Evolutionary conservation across 768 basidiomycete genomes (phyloP), one percentile per base, ranked within the genome.

Genomic region (Leucocoprinus leucothites): DNA sequence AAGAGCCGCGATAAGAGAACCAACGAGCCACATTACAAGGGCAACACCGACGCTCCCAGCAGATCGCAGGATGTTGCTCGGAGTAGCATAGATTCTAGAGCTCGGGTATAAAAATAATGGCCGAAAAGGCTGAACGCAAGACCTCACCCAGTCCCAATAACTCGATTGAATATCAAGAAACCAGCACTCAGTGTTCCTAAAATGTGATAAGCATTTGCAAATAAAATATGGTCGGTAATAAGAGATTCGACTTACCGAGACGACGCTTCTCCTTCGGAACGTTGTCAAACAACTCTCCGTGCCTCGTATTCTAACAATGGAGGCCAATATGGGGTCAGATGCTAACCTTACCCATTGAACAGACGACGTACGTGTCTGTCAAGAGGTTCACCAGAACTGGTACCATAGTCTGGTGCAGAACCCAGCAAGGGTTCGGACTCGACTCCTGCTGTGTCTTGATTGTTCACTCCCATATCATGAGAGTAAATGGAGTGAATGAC

Each of bases 11-110:
- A 89, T 78, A 25, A 77, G 62, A 3, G 87, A 80, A 0, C 87
- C 88, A 5, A 87, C 62, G 16, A 88, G 68, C 88, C 88, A 90
- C 81, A 88, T 82, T 8, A 82, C 49, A 21, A 90, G 72, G 0
- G 84, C 75, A 42, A 87, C 77, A 1, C 86, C 87, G 1, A 88
- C 82, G 53, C 87, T 89, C 4, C 87, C 87, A 0, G 86, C 82
- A 0, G 84, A 73, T 36, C 75, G 80, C 18, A 89, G 71, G 71
- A 70, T 11, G 57, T 63, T 47, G 66, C 68, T 24, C 48, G 72
- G 72, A 0, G 71, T 74, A 3, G 71, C 71, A 51, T 71, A 74
- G 11, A 74, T 67, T 8, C 71, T 71, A 38, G 7, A 38, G 14
- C 16, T 13, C 16, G 4, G 7, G 89, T 86, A 24, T 38, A 63